These are phyloP conservation scores for Sordariomycetes sp. DNA, from an alignment of 2,329 filamentous ascomycete genomes.

Conservation along the genomic window DNA sequence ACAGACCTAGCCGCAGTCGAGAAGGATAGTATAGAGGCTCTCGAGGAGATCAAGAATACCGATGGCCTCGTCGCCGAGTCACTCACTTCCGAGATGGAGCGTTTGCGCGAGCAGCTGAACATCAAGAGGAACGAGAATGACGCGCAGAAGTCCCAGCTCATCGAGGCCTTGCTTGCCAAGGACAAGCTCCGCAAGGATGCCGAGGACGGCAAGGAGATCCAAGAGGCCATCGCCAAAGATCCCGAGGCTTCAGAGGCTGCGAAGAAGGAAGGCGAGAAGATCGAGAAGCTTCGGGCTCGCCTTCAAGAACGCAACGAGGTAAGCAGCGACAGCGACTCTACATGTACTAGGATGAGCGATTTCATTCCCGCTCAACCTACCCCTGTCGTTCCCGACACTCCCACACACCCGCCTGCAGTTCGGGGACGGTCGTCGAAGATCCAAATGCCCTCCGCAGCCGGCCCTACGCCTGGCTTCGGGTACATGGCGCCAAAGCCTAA, in stretches of 20 bases:
- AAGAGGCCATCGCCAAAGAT: conserved; percentile 26
- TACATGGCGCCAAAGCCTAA: too few species aligned
- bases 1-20: conserved; percentile 45
- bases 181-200: conserved; percentile 48
- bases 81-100: conserved; percentile 47
- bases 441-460: too few species aligned
- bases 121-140: conserved; percentile 42
- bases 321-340: conserved; percentile 29
- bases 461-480: too few species aligned
- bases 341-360: too few species aligned
- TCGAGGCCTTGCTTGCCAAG: conserved; percentile 50
- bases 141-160: conserved; percentile 48
- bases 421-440: too few species aligned
- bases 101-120: conserved; percentile 41
- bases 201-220: conserved; percentile 34
- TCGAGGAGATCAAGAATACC: conserved; percentile 49
- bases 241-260: conserved; percentile 22
- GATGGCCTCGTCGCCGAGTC: conserved; percentile 51
- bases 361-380: too few species aligned
- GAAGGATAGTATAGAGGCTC: conserved; percentile 42
- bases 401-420: too few species aligned
- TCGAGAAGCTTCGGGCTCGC: conserved; percentile 46
- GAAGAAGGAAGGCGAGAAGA: conserved; percentile 39
- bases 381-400: too few species aligned
- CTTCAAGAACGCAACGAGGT: conserved; percentile 52